Evolutionary conservation across 768 basidiomycete species (phyloP).

Genomic region (Lactifluus volemus): DNA sequence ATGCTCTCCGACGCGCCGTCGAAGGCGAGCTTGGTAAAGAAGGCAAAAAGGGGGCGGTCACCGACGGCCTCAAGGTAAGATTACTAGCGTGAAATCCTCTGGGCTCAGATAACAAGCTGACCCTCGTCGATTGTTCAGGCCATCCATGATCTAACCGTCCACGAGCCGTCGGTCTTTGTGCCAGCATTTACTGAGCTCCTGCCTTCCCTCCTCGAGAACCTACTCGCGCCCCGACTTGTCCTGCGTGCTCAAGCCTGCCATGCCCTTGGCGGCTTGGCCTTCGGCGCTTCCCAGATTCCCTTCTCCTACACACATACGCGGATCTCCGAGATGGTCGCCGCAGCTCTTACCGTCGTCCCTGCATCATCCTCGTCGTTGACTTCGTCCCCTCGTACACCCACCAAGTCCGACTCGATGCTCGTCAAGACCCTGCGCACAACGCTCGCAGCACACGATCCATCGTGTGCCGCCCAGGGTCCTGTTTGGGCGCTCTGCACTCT

Average conservation of each 20-base stretch:
- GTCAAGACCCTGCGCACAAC: too few species aligned
- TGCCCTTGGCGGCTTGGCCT: slow-evolving; percentile 61
- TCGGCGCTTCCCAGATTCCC: slow-evolving; percentile 43
- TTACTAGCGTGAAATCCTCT: background rate
- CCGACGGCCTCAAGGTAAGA: slow-evolving; percentile 68
- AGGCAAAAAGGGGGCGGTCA: slow-evolving; percentile 77
- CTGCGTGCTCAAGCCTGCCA: slow-evolving; percentile 68
- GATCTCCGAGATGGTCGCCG: slow-evolving; percentile 40
- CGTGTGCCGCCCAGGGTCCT: slow-evolving; percentile 36
- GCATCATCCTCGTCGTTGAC: slow-evolving; percentile 19
- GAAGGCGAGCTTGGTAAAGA: slow-evolving; percentile 83
- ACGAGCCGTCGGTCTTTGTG: slow-evolving; percentile 60
- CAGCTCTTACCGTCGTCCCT: slow-evolving; percentile 38
- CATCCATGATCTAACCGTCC: slow-evolving; percentile 56
- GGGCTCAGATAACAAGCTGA: background rate
- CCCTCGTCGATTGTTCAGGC: slow-evolving; percentile 37
- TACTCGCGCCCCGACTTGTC: slow-evolving; percentile 55
- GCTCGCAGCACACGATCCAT: too few species aligned
- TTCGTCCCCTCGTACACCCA: slow-evolving; percentile 26
- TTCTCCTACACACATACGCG: slow-evolving; percentile 41
- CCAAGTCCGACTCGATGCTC: too few species aligned
- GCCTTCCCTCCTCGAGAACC: slow-evolving; percentile 50
- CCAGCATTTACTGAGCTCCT: slow-evolving; percentile 54
- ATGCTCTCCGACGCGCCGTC: slow-evolving; percentile 64
- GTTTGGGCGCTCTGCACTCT: slow-evolving; percentile 69